Base-by-base conservation (phyloP, 1,284 basidiomycete genomes). In the Neolentinus lepideus region DNA sequence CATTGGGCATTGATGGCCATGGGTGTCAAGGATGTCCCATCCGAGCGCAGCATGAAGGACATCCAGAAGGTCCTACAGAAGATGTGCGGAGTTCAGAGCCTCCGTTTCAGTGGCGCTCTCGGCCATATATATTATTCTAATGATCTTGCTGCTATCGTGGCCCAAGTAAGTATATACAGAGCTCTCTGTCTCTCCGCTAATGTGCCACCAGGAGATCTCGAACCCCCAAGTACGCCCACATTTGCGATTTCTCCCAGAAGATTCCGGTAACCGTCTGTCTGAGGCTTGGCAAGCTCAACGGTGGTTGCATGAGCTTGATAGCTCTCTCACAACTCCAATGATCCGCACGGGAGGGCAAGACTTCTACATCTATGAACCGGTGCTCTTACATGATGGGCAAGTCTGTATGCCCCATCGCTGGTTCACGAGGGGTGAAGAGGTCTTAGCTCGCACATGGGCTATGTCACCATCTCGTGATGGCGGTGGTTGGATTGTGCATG, bases 41-140 rank as follows among this genome's bases (percentile, higher is more conserved):
- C 63, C 3, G 58, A 1, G 25, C 16, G 48, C 60, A 61, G 24
- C 43, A 45, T 0, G 64, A 71, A 63, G 62, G 69, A 45, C 56
- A 56, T 2, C 29, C 67, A n/a, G 62, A 68, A 53, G 0, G 53
- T 36, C 1, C 58, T 74, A 2, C 67, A 74, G 54, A 60, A 59
- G 16, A 12, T 31, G 12, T 35, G 67, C 55, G 71, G 72, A 0
- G 63, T 73, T 38, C 52, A 66, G 1, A 68, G 64, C 10, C 56
- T 68, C 8, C 36, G 45, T 8, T 69, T 70, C 55, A 51, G 65
- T 21, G 72, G 73, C 4, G 63, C 61, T 16, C 57, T 74, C 8
- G 71, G 71, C 0, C 65, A 75, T 54, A 53, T 57, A 0, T 75
- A 73, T 54, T 65, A 65, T 59, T 61, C 67, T 0, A 71, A 73